Evolutionary conservation across 148 eudicot genomes (phyloP).

Genomic region (Persicaria maculosa): DNA sequence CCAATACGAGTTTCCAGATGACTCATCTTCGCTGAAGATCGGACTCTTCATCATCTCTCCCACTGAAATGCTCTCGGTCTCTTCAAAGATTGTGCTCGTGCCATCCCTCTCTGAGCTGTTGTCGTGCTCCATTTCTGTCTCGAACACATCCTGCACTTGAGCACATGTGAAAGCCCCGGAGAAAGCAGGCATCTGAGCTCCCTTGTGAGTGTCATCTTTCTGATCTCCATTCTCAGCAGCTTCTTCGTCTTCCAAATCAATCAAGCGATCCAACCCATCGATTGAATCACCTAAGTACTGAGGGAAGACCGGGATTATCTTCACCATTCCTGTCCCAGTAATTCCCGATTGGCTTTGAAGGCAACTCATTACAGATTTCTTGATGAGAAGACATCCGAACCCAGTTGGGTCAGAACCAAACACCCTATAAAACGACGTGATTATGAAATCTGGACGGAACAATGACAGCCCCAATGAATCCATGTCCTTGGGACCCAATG

Average conservation of each 20-base stretch:
- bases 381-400: conserved; percentile 91
- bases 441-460: conserved; percentile 91
- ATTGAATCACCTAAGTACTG: conserved; percentile 71
- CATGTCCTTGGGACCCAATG: conserved; percentile 98
- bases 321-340: conserved; percentile 88
- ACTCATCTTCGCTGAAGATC: conserved; percentile 90
- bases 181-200: conserved; percentile 76
- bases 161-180: conserved; percentile 90
- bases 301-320: conserved; percentile 83
- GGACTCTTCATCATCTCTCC: conserved; percentile 98
- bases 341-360: conserved; percentile 89
- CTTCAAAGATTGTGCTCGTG: conserved; percentile 87
- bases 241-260: conserved; percentile 50
- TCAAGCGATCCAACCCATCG: conserved; percentile 65
- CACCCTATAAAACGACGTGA: conserved; percentile 90
- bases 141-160: conserved; percentile 90
- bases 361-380: conserved; percentile 77
- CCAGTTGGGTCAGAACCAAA: conserved; percentile 98
- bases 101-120: conserved; percentile 82
- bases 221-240: conserved; percentile 46
- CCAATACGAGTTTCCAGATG: conserved; percentile 93
- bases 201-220: conserved; percentile 46
- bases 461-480: conserved; percentile 93
- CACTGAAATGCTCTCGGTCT: conserved; percentile 70
- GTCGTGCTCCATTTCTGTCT: conserved; percentile 87